Percentiles rank a stretch among this genome's conserved stretches.
phyloP scores from a whole-genome alignment of 1,284 basidiomycete species.

The Fomitopsis schrenkii region DNA sequence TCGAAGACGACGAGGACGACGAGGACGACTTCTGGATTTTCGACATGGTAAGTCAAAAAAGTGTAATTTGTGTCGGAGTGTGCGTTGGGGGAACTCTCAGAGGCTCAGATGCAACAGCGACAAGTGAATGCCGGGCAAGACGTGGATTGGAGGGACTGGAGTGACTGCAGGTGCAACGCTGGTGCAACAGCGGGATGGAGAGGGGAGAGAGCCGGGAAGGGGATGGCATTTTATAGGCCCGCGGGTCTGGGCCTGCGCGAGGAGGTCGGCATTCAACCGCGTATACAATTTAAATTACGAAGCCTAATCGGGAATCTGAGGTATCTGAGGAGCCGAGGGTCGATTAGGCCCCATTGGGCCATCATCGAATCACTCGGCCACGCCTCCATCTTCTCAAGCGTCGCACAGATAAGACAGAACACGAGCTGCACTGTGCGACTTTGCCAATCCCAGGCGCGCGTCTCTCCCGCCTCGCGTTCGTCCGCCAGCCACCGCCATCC shows the following conservation, averaged over 20 bases:
- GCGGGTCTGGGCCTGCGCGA: constrained; percentile 19
- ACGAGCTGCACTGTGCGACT: constrained; percentile 3
- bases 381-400: background rate
- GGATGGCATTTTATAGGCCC: constrained; percentile 25
- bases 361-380: background rate
- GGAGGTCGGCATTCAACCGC: constrained; percentile 17
- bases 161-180: background rate
- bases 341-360: background rate
- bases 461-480: background rate
- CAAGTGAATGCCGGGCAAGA: constrained; percentile 3
- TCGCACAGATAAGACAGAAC: constrained; percentile 2
- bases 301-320: constrained; percentile 12
- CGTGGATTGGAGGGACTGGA: background rate
- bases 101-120: constrained; percentile 8
- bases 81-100: background rate
- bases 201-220: constrained; percentile 8
- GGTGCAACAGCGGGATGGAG: constrained; percentile 10
- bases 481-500: background rate
- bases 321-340: background rate
- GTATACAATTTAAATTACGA: constrained; percentile 3
- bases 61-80: constrained; percentile 8
- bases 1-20: constrained; percentile 21
- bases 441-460: background rate
- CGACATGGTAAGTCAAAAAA: constrained; percentile 11
- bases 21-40: constrained; percentile 27